Evolutionary conservation across 192 early-diverging fungal species (phyloP).

Genomic region (Umbelopsis isabellina): DNA sequence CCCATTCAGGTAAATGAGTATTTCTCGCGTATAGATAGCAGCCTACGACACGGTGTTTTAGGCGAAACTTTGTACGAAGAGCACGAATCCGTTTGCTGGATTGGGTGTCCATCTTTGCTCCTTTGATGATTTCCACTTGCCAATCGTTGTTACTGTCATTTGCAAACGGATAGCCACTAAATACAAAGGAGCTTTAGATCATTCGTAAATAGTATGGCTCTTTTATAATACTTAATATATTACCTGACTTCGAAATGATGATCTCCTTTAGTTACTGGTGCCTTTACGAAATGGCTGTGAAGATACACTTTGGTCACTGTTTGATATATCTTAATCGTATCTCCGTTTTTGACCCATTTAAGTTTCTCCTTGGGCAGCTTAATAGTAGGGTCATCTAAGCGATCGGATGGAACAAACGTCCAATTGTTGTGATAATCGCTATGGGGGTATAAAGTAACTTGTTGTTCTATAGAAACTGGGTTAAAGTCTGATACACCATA

Average conservation of each 20-base stretch:
- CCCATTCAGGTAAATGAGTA: conserved; percentile 88
- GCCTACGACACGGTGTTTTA: conserved; percentile 72
- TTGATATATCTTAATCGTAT: conserved; percentile 76
- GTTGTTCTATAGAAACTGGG: conserved; percentile 59
- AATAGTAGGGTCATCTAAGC: conserved; percentile 9
- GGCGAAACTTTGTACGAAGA: conserved; percentile 69
- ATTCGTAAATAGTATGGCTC: too few species aligned
- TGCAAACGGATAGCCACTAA: conserved; percentile 63
- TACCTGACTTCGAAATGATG: conserved; percentile 77
- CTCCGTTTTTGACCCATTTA: conserved; percentile 65
- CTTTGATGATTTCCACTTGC: conserved; percentile 77
- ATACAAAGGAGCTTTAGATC: conserved; percentile 26
- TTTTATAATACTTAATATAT: too few species aligned
- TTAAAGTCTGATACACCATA: background rate
- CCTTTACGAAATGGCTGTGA: conserved; percentile 70
- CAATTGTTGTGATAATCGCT: conserved; percentile 87
- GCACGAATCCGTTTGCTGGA: conserved; percentile 58
- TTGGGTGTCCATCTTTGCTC: conserved; percentile 46
- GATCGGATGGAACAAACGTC: conserved; percentile 56
- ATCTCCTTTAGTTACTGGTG: conserved; percentile 70
- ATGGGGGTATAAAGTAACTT: conserved; percentile 76
- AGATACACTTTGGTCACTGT: conserved; percentile 56
- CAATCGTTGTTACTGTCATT: conserved; percentile 91
- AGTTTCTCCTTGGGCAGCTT: conserved; percentile 24
- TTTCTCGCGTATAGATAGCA: conserved; percentile 83